Percentiles rank a stretch among this genome's conserved stretches.
Evolutionary conservation across 2,329 filamentous ascomycete species (phyloP).

Genomic region (Colletotrichum magnum): DNA sequence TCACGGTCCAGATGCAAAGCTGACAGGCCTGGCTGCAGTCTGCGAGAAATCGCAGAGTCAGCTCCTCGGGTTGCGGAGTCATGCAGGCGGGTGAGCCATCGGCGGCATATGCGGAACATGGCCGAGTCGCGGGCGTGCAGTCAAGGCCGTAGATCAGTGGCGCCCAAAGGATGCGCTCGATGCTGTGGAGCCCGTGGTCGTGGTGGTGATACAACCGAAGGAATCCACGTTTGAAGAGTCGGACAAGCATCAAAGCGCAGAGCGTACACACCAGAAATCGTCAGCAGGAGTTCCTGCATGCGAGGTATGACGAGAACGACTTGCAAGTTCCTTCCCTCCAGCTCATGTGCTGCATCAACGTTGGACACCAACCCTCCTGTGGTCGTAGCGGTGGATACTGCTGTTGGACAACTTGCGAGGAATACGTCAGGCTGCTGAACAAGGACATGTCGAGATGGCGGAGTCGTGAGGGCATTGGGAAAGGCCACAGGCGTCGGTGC

Average conservation of each 20-base stretch:
- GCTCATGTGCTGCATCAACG: constrained; percentile 2
- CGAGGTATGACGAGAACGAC: not conserved
- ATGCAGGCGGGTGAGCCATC: not conserved
- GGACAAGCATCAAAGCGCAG: constrained; percentile 27
- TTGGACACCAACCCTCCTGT: not conserved
- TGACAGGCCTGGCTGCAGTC: too few relatives aligned
- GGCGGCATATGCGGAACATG: constrained; percentile 10
- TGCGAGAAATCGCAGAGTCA: not conserved
- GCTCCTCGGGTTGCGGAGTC: not conserved
- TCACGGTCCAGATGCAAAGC: not conserved
- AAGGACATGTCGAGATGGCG: constrained; percentile 14
- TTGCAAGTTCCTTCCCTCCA: too few relatives aligned
- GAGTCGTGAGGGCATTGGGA: not conserved
- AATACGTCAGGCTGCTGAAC: not conserved
- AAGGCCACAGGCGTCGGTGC: not conserved
- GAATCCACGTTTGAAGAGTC: constrained; percentile 24
- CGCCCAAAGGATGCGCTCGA: constrained; percentile 21
- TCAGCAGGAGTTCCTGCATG: constrained; percentile 4
- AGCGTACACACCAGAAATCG: not conserved
- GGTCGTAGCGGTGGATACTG: not conserved
- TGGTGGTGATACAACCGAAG: constrained; percentile 27
- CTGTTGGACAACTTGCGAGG: not conserved
- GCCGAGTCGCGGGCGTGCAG: constrained; percentile 7
- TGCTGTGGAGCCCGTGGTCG: constrained; percentile 6
- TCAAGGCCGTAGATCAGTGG: constrained; percentile 19